Percentiles rank a stretch among this genome's conserved stretches.
Evolutionary conservation across 257 asterid genomes (phyloP).

Genomic region (Capsicum rhomboideum): DNA sequence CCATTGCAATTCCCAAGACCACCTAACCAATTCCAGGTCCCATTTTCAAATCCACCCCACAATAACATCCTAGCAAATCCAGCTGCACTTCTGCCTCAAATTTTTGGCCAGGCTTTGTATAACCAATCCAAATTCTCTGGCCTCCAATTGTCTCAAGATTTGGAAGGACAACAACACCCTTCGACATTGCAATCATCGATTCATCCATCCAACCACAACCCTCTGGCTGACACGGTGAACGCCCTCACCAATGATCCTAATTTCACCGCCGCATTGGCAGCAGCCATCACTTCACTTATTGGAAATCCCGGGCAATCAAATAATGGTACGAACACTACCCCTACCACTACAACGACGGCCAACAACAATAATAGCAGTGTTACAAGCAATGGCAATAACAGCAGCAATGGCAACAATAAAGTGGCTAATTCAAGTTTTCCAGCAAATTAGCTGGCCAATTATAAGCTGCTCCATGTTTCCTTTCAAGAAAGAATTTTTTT

Average conservation of each 20-base stretch:
- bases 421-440: constrained; percentile 26
- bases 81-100: constrained; percentile 55
- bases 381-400: constrained; percentile 18
- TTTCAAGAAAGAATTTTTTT: background rate
- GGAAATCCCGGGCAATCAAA: constrained; percentile 36
- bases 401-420: constrained; percentile 40
- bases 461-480: background rate
- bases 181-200: constrained; percentile 7
- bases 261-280: constrained; percentile 69
- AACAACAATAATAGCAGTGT: constrained; percentile 21
- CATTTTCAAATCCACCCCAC: constrained; percentile 38
- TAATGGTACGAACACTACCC: constrained; percentile 12
- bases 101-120: constrained; percentile 58
- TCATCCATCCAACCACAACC: constrained; percentile 36
- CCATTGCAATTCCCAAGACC: constrained; percentile 22
- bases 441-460: constrained; percentile 15
- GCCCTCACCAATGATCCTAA: constrained; percentile 72
- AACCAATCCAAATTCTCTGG: constrained; percentile 81
- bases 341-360: background rate
- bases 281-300: constrained; percentile 60
- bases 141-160: constrained; percentile 63
- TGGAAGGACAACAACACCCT: constrained; percentile 8
- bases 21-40: constrained; percentile 45
- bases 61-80: constrained; percentile 18
- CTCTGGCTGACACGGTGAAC: constrained; percentile 49